phyloP scores from a whole-genome alignment of 179 eudicot genomes.

The Pouteria campechiana region DNA sequence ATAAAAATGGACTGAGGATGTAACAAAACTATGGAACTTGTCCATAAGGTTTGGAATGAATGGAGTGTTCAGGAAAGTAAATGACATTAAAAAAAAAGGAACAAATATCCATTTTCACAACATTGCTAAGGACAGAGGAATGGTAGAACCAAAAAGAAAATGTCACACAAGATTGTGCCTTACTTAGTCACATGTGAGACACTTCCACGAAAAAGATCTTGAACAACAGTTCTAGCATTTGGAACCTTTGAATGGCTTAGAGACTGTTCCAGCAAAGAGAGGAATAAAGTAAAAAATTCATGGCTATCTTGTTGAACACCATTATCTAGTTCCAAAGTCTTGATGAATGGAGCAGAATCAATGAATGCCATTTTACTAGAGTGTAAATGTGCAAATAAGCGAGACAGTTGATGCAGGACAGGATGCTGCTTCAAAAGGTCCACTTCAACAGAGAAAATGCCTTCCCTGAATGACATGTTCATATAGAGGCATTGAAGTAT shows the following conservation, averaged over 20 bases:
- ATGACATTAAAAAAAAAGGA: too few relatives aligned
- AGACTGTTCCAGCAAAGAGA: slow-evolving; percentile 87
- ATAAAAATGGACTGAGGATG: too few relatives aligned
- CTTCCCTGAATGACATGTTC: slow-evolving; percentile 75
- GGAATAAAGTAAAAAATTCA: slow-evolving; percentile 89
- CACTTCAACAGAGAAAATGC: slow-evolving; percentile 75
- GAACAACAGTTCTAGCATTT: slow-evolving; percentile 66
- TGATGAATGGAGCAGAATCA: slow-evolving; percentile 93
- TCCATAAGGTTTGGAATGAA: too few relatives aligned
- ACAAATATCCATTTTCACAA: too few relatives aligned
- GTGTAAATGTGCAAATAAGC: slow-evolving; percentile 86
- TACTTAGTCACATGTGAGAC: slow-evolving; percentile 97
- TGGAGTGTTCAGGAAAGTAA: too few relatives aligned
- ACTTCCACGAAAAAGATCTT: slow-evolving; percentile 89
- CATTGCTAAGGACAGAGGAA: too few relatives aligned
- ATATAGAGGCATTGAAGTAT: slow-evolving; percentile 86
- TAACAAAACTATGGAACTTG: too few relatives aligned
- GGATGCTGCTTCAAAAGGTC: slow-evolving; percentile 71
- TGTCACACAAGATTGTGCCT: too few relatives aligned
- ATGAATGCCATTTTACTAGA: slow-evolving; percentile 71
- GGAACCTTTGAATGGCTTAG: slow-evolving; percentile 53
- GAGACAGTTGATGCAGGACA: slow-evolving; percentile 75
- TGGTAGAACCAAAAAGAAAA: too few relatives aligned
- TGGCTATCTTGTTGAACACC: slow-evolving; percentile 97
- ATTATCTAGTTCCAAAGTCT: slow-evolving; percentile 87